These are phyloP conservation scores for Ilyonectria destructans DNA, from an alignment of 2,329 filamentous ascomycete genomes.

Conservation along the genomic window DNA sequence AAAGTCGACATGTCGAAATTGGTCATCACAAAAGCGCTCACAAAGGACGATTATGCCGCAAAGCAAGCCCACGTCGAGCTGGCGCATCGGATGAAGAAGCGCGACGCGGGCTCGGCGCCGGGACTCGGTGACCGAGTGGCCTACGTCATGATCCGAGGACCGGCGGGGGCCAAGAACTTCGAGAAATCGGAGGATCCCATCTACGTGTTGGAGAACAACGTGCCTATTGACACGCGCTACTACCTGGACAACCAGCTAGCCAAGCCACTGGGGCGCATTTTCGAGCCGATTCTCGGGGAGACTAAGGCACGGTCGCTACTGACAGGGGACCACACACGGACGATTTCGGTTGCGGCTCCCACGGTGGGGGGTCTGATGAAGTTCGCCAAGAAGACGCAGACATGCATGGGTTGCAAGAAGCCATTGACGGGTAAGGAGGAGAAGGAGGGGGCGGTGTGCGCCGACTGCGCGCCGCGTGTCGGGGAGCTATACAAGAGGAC, in stretches of 20 bases:
- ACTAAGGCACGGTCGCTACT: slow-evolving; percentile 90
- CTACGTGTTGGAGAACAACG: slow-evolving; percentile 96
- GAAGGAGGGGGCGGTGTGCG: slow-evolving; percentile 88
- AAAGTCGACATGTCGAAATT: slow-evolving; percentile 99
- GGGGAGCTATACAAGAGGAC: slow-evolving; percentile 96
- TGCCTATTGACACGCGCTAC: slow-evolving; percentile 98
- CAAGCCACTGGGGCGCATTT: slow-evolving; percentile 94
- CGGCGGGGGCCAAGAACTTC: slow-evolving; percentile 92
- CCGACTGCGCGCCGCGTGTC: slow-evolving; percentile 86
- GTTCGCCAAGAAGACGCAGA: slow-evolving; percentile 97
- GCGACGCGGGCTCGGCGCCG: slow-evolving; percentile 94
- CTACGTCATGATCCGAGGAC: slow-evolving; percentile 97
- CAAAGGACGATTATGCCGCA: slow-evolving; percentile 89
- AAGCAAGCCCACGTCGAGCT: slow-evolving; percentile 98
- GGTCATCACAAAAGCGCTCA: slow-evolving; percentile 97
- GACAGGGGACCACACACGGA: slow-evolving; percentile 94
- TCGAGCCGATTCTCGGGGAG: slow-evolving; percentile 97
- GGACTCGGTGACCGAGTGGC: slow-evolving; percentile 95
- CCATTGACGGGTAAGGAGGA: slow-evolving; percentile 87
- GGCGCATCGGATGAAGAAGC: slow-evolving; percentile 96
- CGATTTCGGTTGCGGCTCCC: slow-evolving; percentile 92
- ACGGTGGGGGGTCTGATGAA: slow-evolving; percentile 97
- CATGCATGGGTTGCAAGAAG: slow-evolving; percentile 99
- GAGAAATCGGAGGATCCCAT: slow-evolving; percentile 98
- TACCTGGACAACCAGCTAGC: slow-evolving; percentile 98